Evolutionary conservation across 2,329 filamentous ascomycete species (phyloP).

Genomic region (Knoxdaviesia proteae): DNA sequence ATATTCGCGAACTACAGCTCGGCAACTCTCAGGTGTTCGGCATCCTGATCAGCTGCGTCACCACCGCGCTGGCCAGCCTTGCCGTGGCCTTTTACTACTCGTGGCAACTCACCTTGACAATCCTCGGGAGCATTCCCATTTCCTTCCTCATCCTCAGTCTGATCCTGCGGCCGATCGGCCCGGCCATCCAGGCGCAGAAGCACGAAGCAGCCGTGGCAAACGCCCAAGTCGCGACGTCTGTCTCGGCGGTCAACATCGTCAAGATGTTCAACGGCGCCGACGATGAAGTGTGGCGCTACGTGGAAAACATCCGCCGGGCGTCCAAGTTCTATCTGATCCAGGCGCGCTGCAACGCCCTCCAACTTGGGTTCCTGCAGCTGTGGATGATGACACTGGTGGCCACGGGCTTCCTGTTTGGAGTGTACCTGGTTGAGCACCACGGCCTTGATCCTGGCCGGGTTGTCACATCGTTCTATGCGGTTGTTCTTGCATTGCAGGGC

Average conservation of each 20-base stretch:
- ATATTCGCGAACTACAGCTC: constrained; percentile 62
- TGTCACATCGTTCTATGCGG: constrained; percentile 70
- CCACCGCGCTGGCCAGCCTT: constrained; percentile 46
- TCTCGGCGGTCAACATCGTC: constrained; percentile 61
- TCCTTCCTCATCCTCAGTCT: constrained; percentile 38
- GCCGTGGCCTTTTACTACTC: constrained; percentile 57
- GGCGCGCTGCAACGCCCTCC: constrained; percentile 45
- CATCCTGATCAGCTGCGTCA: constrained; percentile 38
- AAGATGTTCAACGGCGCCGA: constrained; percentile 66
- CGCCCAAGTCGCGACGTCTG: constrained; percentile 47
- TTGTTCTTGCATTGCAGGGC: constrained; percentile 54
- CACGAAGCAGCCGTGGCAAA: constrained; percentile 46
- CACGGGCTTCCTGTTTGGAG: constrained; percentile 76
- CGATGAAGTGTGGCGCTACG: constrained; percentile 48
- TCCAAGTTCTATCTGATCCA: constrained; percentile 45
- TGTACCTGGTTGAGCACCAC: constrained; percentile 37
- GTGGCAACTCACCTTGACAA: constrained; percentile 67
- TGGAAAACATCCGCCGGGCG: constrained; percentile 31
- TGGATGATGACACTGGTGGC: constrained; percentile 65
- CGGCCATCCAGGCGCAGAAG: constrained; percentile 49
- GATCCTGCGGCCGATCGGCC: constrained; percentile 38
- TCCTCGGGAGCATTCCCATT: constrained; percentile 52
- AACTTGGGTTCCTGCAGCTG: constrained; percentile 54
- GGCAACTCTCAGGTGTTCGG: constrained; percentile 67
- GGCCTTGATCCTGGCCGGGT: constrained; percentile 44